These are phyloP conservation scores for Dactylorhiza incarnata DNA, from an alignment of 106 monocot species.

Conservation along the genomic window DNA sequence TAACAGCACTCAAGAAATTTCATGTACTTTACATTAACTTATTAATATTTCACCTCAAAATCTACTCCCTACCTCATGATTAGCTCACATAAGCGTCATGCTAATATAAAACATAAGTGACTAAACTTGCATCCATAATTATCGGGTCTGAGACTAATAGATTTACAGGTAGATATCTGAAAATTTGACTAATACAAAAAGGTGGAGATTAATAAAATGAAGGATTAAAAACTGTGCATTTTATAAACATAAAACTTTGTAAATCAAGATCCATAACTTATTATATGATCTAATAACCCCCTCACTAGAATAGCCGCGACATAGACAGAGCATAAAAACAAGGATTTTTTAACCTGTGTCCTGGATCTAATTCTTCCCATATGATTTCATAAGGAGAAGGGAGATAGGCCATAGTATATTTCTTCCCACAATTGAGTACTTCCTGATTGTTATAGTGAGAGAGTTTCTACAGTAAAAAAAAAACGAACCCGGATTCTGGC, in stretches of 20 bases:
- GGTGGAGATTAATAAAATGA: not conserved
- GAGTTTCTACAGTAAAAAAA: not conserved
- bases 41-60: not conserved
- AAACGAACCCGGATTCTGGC: slow-evolving; percentile 71
- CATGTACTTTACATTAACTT: too few relatives aligned
- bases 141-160: not conserved
- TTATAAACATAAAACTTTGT: too few relatives aligned
- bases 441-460: not conserved
- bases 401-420: not conserved
- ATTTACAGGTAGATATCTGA: not conserved
- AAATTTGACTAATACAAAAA: not conserved
- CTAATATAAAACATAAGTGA: not conserved
- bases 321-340: not conserved
- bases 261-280: not conserved
- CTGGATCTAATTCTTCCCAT: not conserved
- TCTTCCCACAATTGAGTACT: not conserved
- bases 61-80: not conserved
- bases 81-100: not conserved
- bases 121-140: not conserved
- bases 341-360: not conserved
- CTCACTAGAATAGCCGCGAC: not conserved
- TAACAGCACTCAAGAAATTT: too few relatives aligned
- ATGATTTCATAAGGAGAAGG: not conserved
- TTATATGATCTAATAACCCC: too few relatives aligned
- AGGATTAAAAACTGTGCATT: not conserved